Conservation (phyloP, 1,284 basidiomycete genomes). For the Mycena sp. region DNA sequence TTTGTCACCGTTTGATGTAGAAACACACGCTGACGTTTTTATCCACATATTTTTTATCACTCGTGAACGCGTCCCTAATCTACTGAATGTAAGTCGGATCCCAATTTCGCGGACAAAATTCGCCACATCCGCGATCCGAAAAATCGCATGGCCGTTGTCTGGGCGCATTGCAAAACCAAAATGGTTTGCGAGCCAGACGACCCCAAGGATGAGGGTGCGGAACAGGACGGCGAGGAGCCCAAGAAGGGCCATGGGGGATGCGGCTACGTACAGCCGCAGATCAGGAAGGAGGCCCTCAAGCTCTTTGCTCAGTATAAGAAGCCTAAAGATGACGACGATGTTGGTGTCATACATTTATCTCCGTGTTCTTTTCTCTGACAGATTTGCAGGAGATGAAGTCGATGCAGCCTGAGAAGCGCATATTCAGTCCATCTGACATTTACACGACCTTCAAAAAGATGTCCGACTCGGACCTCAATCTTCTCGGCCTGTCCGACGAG, state of each 20-base stretch:
- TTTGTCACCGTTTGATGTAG: conserved; percentile 41
- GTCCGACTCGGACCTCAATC: conserved; percentile 87
- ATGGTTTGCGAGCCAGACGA: conserved; percentile 89
- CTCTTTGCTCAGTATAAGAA: conserved; percentile 97
- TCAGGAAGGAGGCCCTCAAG: conserved; percentile 96
- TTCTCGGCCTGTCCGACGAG: conserved; percentile 94
- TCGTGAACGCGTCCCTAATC: conserved; percentile 33
- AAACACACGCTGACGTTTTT: conserved; percentile 69
- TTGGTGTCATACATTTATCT: conserved; percentile 48
- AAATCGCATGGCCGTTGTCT: conserved; percentile 87
- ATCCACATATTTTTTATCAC: conserved; percentile 52
- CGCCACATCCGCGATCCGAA: conserved; percentile 89
- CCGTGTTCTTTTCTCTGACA: conserved; percentile 29
- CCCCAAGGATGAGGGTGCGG: conserved; percentile 84
- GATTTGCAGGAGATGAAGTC: conserved; percentile 78
- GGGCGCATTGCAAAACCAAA: conserved; percentile 88
- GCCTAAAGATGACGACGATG: conserved; percentile 92
- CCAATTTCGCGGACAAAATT: conserved; percentile 84
- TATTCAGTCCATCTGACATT: conserved; percentile 90
- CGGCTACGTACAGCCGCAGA: conserved; percentile 90
- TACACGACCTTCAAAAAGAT: conserved; percentile 96
- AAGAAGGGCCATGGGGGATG: conserved; percentile 96
- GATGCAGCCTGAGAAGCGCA: conserved; percentile 89
- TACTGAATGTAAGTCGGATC: conserved; percentile 74
- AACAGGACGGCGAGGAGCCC: conserved; percentile 74